Conservation (phyloP, 176 grass and related monocot genomes). For the Carex pumila region DNA sequence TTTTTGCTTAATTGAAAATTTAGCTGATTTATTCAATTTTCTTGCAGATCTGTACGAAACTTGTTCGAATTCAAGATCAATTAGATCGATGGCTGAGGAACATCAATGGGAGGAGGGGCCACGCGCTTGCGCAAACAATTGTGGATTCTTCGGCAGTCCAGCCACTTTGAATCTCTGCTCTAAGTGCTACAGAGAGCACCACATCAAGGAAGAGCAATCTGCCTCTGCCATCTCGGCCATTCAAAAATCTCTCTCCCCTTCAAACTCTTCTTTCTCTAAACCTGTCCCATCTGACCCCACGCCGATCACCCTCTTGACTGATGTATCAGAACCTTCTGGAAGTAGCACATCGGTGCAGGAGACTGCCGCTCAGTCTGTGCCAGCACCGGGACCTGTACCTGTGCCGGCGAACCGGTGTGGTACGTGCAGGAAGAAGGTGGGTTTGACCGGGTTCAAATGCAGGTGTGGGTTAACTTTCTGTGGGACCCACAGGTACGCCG, state of each 20-base stretch:
- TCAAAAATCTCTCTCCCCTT: slow-evolving; percentile 20
- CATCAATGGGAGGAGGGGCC: slow-evolving; percentile 10
- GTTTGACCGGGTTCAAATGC: slow-evolving; percentile 35
- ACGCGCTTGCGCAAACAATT: slow-evolving; percentile 26
- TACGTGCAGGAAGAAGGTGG: slow-evolving; percentile 32
- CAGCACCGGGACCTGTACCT: background rate
- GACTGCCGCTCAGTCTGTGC: background rate
- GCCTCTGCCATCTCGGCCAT: slow-evolving; percentile 25
- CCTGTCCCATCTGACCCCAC: background rate
- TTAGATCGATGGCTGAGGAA: slow-evolving; percentile 12
- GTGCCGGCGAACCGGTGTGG: slow-evolving; percentile 22
- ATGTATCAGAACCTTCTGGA: slow-evolving; percentile 1
- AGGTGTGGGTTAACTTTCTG: slow-evolving; percentile 27
- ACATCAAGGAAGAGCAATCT: slow-evolving; percentile 26
- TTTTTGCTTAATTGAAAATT: background rate
- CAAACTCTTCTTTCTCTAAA: background rate
- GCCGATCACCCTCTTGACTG: background rate
- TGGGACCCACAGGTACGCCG: slow-evolving; percentile 25
- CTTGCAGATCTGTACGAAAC: background rate
- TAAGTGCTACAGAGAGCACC: slow-evolving; percentile 36
- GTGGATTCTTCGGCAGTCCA: slow-evolving; percentile 28
- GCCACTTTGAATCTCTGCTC: slow-evolving; percentile 35
- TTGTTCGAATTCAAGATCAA: background rate
- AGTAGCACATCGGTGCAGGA: background rate
- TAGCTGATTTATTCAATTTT: slow-evolving; percentile 5